Percentiles rank a stretch among this genome's conserved stretches.
Conservation (phyloP, 2,329 filamentous ascomycete genomes). For the Karstenula rhodostoma region DNA sequence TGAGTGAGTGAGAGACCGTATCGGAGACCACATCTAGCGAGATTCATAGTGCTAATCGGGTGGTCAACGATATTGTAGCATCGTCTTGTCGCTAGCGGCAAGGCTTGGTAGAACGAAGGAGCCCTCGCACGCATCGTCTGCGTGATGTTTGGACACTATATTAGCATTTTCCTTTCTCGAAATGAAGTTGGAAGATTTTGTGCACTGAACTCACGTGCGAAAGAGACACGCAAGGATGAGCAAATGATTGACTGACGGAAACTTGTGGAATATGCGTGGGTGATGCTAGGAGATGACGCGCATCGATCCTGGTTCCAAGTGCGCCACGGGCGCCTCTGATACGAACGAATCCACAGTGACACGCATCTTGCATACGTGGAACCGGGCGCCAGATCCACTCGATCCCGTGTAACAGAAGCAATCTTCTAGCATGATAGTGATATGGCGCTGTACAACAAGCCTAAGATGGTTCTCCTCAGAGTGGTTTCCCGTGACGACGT, state of each 20-base stretch:
- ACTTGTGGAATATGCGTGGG: constrained; percentile 29
- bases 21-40: constrained; percentile 23
- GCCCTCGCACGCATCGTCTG: constrained; percentile 15
- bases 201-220: constrained; percentile 37
- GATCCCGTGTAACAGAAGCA: constrained; percentile 42
- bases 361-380: constrained; percentile 50
- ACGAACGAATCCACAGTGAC: constrained; percentile 37
- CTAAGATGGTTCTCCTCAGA: constrained; percentile 22
- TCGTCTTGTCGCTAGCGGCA: constrained; percentile 31
- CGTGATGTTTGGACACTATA: background rate
- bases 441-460: constrained; percentile 21
- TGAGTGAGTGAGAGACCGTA: constrained; percentile 17
- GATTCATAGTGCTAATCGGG: constrained; percentile 7
- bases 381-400: constrained; percentile 46
- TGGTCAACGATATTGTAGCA: constrained; percentile 27
- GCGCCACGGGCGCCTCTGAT: constrained; percentile 44
- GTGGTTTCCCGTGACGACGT: constrained; percentile 1
- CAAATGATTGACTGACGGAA: constrained; percentile 22
- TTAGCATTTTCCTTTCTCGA: constrained; percentile 27
- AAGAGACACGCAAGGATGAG: constrained; percentile 39
- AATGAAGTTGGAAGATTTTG: constrained; percentile 23
- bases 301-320: constrained; percentile 37
- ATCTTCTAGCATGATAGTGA: constrained; percentile 25
- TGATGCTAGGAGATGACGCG: constrained; percentile 40
- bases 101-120: constrained; percentile 24